Evolutionary conservation across 352 stramenopile genomes (phyloP).

Genomic region (Phytophthora foliorum): DNA sequence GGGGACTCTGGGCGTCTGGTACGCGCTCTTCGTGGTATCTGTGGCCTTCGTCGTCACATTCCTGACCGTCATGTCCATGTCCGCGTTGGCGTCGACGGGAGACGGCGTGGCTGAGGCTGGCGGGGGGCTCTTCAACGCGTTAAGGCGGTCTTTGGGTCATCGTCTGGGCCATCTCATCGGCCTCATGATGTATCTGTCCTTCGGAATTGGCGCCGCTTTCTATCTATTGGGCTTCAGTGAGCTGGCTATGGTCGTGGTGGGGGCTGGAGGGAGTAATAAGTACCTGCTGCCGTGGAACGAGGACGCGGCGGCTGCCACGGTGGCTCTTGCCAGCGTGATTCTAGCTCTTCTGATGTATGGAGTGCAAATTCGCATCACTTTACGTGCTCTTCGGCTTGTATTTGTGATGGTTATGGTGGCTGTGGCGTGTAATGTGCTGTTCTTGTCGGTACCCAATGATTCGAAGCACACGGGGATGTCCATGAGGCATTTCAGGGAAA

Average conservation of each 20-base stretch:
- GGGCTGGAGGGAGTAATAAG: background rate
- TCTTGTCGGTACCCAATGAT: constrained; percentile 40
- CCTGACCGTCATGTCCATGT: constrained; percentile 61
- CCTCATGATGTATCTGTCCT: constrained; percentile 50
- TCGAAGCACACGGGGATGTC: constrained; percentile 45
- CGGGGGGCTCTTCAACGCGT: constrained; percentile 41
- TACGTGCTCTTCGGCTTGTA: constrained; percentile 38
- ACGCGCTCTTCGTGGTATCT: constrained; percentile 35
- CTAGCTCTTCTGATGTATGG: constrained; percentile 35
- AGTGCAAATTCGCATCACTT: constrained; percentile 26
- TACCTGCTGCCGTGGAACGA: constrained; percentile 48
- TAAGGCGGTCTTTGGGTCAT: constrained; percentile 37
- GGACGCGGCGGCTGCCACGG: constrained; percentile 42
- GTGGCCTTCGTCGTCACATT: constrained; percentile 52
- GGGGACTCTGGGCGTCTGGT: constrained; percentile 39
- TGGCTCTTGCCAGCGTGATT: constrained; percentile 42
- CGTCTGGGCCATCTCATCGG: constrained; percentile 50
- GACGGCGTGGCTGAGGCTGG: constrained; percentile 16
- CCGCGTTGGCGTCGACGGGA: constrained; percentile 45
- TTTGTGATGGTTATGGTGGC: constrained; percentile 52
- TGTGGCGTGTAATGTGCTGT: constrained; percentile 45
- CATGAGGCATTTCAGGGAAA: constrained; percentile 34
- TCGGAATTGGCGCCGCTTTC: constrained; percentile 48
- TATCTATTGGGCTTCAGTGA: constrained; percentile 62
- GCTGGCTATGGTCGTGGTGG: constrained; percentile 55